phyloP scores from a whole-genome alignment of 805 yeast species.

The Metschnikowia gelsemii region DNA sequence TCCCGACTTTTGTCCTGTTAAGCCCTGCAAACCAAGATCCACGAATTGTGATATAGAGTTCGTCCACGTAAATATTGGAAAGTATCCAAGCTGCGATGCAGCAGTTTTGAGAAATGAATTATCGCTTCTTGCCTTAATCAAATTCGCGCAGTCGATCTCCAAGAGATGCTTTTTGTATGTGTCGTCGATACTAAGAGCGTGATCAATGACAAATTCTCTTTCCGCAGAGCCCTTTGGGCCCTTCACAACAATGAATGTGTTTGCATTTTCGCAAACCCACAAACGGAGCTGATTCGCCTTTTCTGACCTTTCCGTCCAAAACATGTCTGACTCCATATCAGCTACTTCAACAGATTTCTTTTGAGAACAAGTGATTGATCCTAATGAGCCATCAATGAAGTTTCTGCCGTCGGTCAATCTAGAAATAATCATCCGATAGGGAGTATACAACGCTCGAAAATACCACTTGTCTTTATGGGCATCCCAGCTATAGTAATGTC shows the following conservation, averaged over 20 bases:
- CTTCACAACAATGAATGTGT: conserved; percentile 82
- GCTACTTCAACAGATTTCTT: conserved; percentile 18
- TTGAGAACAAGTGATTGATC: conserved; percentile 15
- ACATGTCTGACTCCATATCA: conserved; percentile 25
- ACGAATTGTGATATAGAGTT: conserved; percentile 73
- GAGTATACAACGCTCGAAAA: conserved; percentile 28
- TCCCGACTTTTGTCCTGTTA: conserved; percentile 93
- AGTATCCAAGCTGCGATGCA: conserved; percentile 82
- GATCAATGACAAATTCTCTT: conserved; percentile 68
- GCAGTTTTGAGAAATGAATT: conserved; percentile 62
- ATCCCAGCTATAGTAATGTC: conserved; percentile 55
- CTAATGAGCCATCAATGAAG: conserved; percentile 33
- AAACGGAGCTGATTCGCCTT: conserved; percentile 65
- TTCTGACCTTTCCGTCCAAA: conserved; percentile 74
- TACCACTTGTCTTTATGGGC: conserved; percentile 39
- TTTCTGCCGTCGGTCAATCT: conserved; percentile 36
- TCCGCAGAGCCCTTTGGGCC: conserved; percentile 98
- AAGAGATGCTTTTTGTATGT: conserved; percentile 47
- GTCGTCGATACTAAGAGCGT: conserved; percentile 58
- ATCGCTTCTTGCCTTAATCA: conserved; percentile 75
- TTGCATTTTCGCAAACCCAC: conserved; percentile 86
- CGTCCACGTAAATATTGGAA: conserved; percentile 92
- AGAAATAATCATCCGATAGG: conserved; percentile 25
- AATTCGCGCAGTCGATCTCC: conserved; percentile 73
- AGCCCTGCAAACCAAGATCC: conserved; percentile 83